Base-by-base conservation (phyloP, 768 basidiomycete species). In the Russula sp. region DNA sequence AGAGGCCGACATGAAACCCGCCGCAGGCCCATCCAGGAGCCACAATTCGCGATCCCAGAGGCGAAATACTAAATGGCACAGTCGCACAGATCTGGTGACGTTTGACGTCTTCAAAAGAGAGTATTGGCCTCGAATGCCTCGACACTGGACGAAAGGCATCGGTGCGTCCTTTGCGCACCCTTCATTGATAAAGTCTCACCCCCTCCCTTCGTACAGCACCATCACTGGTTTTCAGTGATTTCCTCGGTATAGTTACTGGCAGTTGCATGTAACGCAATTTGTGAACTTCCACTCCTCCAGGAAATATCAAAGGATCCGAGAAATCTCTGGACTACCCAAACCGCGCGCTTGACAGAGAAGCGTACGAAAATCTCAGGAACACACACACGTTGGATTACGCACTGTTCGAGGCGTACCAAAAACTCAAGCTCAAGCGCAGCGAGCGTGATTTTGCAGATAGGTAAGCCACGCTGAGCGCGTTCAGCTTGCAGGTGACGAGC, bases 261-360 rank as follows among this genome's bases (percentile, higher is more conserved):
- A 10, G 18, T 27, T 4, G 6, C 5, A 27, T 4, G 2, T 49
- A 7, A 14, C 10, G 2, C 37, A 14, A n/a, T 16, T 22, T 47
- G 49, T 48, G 7, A 57, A 40, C 8, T 9, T 51, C 4, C 34
- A 1, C 56, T 8, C 9, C 52, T 39, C 47, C 48, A 73, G 87
- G 87, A 34, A 81, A 85, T 6, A 84, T 90, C 64, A 80, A 83
- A 68, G 88, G 88, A n/a, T 87, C 87, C 0, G 86, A 88, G 69
- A 73, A 74, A 52, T 75, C 85, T 0, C 59, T 83, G 8, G 59
- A 59, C 2, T 42, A 35, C 20, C 34, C 47, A 27, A 61, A 57
- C 13, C 59, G 42, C 27, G 47, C 48, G 31, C 65, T 68, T 10
- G 66, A 62, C 45, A 57, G 44, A n/a, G 61, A 50, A 6, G 16